phyloP scores from a whole-genome alignment of 225 moss, liverwort and hornwort genomes.

The Pseudoscleropodium purum region DNA sequence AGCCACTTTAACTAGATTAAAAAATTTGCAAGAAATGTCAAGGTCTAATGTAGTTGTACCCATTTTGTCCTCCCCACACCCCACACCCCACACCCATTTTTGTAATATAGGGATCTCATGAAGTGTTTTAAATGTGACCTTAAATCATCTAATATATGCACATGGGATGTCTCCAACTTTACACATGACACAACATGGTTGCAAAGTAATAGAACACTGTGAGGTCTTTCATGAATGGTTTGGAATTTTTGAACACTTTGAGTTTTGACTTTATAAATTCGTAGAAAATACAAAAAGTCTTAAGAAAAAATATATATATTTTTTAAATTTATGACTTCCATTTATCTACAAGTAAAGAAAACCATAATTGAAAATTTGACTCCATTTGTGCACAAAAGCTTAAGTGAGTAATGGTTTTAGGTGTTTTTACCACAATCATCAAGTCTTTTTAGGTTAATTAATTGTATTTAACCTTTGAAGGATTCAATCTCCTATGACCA shows the following conservation, averaged over 20 bases:
- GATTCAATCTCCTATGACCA: not conserved
- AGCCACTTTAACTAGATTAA: not conserved
- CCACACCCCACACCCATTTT: too few species aligned
- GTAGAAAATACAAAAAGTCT: not conserved
- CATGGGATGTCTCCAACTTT: too few species aligned
- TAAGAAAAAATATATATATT: too few species aligned
- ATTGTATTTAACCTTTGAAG: not conserved
- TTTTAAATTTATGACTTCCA: not conserved
- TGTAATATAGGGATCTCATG: too few species aligned
- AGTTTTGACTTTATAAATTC: not conserved
- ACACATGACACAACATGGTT: too few species aligned
- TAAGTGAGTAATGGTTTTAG: not conserved
- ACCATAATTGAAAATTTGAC: not conserved
- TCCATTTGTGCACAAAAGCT: too few species aligned
- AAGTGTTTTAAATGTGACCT: too few species aligned
- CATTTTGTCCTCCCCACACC: fast-evolving
- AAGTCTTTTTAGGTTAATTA: not conserved
- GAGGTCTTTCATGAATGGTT: not conserved
- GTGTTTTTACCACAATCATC: not conserved
- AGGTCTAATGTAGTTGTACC: too few species aligned
- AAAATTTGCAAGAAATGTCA: not conserved
- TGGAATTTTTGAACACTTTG: too few species aligned
- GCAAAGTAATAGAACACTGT: not conserved
- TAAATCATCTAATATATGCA: too few species aligned
- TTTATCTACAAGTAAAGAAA: not conserved